Base-by-base conservation (phyloP, 1,139 yeast genomes). In the Scheffersomyces cryptocercus region DNA sequence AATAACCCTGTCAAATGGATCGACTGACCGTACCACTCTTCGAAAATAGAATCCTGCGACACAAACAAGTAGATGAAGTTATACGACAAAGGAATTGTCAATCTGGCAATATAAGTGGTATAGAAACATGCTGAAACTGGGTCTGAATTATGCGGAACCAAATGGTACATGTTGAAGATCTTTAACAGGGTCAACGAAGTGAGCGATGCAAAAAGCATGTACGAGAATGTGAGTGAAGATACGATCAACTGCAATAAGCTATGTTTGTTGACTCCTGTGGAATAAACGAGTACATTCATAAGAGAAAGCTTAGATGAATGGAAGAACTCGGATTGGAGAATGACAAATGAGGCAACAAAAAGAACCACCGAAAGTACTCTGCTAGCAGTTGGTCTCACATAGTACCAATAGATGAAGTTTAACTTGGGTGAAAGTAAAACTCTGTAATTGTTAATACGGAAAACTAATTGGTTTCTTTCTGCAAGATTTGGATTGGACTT, bases 71-170 rank as follows among this genome's bases (percentile, higher is more conserved):
- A 86, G 45, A 88, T 64, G 59, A 86, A 88, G 62, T 88, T 88
- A 66, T 86, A 88, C 30, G 88, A 81, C 50, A 88, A 70, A 3
- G 96, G 96, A 11, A 88, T 84, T 0, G 96, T 86, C 58, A 88
- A 70, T 51, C 96, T 81, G 42, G 93, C 88, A 29, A 88, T 82
- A 56, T 88, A 88, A 56, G 88, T 85, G 24, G 91, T 82, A 62
- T 86, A 88, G 61, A 88, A 88, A 37, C 88, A 74, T 30, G 86
- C 76, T 28, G 89, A 82, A 1, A 87, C 85, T 0, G 88, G 85
- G 56, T 86, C 93, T 0, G 93, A 84, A 43, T 83, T 78, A 30
- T 74, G 78, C 2, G 75, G 68, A 30, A 87, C 91, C 51, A 88
- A 71, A 49, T 87, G 91, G 59, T 88, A 88, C 63, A 84, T 75